phyloP scores from a whole-genome alignment of 2,329 filamentous ascomycete species.

The Rhinocladiella similis region DNA sequence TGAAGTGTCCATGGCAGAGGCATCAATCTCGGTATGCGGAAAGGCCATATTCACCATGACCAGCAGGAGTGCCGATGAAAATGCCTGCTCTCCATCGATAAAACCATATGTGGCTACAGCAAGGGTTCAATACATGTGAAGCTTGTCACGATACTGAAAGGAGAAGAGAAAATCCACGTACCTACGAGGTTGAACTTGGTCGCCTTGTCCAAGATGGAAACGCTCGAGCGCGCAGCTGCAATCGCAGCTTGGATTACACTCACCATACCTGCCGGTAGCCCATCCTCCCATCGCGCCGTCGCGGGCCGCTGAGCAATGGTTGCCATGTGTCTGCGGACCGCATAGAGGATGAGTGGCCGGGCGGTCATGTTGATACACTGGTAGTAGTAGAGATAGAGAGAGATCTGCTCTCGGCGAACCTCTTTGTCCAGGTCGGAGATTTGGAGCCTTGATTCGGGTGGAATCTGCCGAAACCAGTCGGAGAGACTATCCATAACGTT shows the following conservation, averaged over 20 bases:
- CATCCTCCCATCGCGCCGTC: slow-evolving; percentile 5
- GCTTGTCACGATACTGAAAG: neutral
- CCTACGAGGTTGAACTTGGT: slow-evolving; percentile 1
- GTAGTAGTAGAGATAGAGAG: slow-evolving; percentile 55
- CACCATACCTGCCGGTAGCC: slow-evolving; percentile 21
- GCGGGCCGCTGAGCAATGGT: neutral
- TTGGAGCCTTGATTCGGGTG: slow-evolving; percentile 49
- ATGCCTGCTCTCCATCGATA: neutral
- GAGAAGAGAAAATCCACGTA: neutral
- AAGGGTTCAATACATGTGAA: neutral
- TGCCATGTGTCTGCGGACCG: slow-evolving; percentile 43
- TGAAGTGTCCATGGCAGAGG: neutral
- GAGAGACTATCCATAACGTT: slow-evolving; percentile 50
- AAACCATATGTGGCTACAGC: slow-evolving; percentile 1
- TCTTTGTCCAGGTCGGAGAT: slow-evolving; percentile 42
- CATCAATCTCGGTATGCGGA: neutral
- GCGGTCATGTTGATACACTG: slow-evolving; percentile 59
- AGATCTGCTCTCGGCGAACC: slow-evolving; percentile 41
- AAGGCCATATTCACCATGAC: slow-evolving; percentile 5
- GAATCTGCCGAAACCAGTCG: slow-evolving; percentile 51
- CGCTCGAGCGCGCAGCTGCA: slow-evolving; percentile 6
- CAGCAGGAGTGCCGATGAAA: neutral
- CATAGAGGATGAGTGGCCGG: slow-evolving; percentile 54
- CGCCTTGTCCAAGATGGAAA: neutral
- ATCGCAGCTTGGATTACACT: slow-evolving; percentile 5